These are phyloP conservation scores for Kwoniella botswanensis DNA, from an alignment of 768 basidiomycete genomes.

Conservation along the genomic window DNA sequence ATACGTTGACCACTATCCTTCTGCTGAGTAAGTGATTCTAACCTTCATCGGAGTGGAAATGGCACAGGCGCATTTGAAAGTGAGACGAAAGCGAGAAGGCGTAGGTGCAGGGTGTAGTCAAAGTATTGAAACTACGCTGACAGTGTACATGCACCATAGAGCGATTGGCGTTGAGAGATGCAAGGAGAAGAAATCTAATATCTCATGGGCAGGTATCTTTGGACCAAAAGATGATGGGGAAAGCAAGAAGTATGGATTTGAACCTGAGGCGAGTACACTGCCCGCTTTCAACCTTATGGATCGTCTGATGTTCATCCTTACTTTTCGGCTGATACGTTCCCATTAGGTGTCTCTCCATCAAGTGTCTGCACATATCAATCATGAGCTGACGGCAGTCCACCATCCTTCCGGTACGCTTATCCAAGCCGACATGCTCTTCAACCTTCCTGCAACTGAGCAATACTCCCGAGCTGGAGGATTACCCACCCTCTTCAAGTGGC, in stretches of 20 bases:
- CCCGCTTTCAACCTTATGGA: not conserved
- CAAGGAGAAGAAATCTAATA: conserved; percentile 62
- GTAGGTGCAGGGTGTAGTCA: not conserved
- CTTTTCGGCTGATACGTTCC: not conserved
- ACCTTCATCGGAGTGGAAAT: no score
- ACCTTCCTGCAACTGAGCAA: conserved; percentile 79
- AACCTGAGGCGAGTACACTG: conserved; percentile 61
- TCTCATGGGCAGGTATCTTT: conserved; percentile 64
- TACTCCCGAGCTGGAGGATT: conserved; percentile 54
- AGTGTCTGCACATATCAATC: conserved; percentile 69
- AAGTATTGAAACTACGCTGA: not conserved
- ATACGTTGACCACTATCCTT: conserved; percentile 69
- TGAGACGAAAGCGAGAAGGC: not conserved
- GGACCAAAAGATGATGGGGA: conserved; percentile 65
- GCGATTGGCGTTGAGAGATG: conserved; percentile 70
- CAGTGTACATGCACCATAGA: conserved; percentile 16
- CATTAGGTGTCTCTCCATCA: conserved; percentile 59
- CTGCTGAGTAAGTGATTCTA: conserved; percentile 45
- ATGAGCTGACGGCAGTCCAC: conserved; percentile 85
- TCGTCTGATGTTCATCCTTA: not conserved
- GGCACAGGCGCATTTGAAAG: no score
- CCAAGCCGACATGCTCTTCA: conserved; percentile 81
- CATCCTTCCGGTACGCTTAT: conserved; percentile 72
- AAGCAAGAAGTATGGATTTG: conserved; percentile 75
- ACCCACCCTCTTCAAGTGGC: conserved; percentile 33